phyloP scores from a whole-genome alignment of 106 monocot genomes.

The Dendrobium nobile region DNA sequence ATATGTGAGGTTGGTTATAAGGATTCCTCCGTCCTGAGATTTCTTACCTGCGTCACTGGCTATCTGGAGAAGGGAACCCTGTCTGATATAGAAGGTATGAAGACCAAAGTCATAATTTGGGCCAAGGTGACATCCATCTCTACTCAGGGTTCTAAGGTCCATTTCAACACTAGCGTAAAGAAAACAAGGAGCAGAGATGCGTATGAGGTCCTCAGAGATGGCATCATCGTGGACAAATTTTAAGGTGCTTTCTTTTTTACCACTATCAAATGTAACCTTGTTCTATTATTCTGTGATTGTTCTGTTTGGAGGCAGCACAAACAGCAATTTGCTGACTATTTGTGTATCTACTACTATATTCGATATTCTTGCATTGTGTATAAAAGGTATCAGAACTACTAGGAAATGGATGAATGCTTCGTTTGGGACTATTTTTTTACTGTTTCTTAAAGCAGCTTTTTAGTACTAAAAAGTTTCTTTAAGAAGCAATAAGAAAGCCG shows the following conservation, averaged over 20 bases:
- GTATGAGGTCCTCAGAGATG: conserved; percentile 72
- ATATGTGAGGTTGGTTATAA: conserved; percentile 86
- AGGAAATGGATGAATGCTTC: too few relatives aligned
- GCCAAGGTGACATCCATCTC: conserved; percentile 52
- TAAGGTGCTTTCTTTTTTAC: conserved; percentile 6
- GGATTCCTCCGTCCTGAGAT: conserved; percentile 75
- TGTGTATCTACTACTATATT: too few relatives aligned
- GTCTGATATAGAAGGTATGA: conserved; percentile 76
- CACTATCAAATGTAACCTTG: neutral
- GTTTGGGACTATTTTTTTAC: too few relatives aligned
- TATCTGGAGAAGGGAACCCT: conserved; percentile 84
- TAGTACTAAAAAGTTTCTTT: too few relatives aligned
- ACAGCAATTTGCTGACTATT: neutral
- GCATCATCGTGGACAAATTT: conserved; percentile 65
- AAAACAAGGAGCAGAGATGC: conserved; percentile 66
- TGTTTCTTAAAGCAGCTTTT: too few relatives aligned
- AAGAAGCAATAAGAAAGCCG: too few relatives aligned
- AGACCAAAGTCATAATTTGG: conserved; percentile 87
- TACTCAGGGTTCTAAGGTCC: conserved; percentile 68
- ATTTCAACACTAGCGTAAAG: conserved; percentile 64
- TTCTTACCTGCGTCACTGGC: conserved; percentile 59
- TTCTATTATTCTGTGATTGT: neutral
- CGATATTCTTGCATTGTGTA: too few relatives aligned
- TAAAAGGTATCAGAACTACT: too few relatives aligned
- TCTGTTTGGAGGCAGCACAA: neutral